Percentiles rank a stretch among this genome's conserved stretches.
phyloP scores from a whole-genome alignment of 352 stramenopile genomes.

The Pythium pyrilobum region DNA sequence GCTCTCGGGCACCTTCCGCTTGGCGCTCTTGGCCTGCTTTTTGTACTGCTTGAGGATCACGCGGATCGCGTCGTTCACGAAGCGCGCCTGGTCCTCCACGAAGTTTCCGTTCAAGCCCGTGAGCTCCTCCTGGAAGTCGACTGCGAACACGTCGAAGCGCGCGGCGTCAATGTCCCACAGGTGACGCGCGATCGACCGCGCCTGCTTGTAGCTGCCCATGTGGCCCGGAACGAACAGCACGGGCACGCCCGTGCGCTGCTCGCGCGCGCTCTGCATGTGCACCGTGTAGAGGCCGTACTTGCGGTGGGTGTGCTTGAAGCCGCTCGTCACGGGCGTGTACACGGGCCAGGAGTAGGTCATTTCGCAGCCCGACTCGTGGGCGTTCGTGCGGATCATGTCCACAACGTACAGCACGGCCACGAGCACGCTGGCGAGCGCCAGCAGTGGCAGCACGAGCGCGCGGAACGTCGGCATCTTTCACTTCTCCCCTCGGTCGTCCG shows the following conservation, averaged over 20 bases:
- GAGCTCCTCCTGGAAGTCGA: constrained; percentile 76
- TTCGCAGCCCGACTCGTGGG: constrained; percentile 42
- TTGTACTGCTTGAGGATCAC: constrained; percentile 73
- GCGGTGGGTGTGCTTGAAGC: constrained; percentile 32
- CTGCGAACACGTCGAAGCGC: constrained; percentile 75
- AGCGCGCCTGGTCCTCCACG: constrained; percentile 63
- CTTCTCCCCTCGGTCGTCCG: not conserved
- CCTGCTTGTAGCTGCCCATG: constrained; percentile 83
- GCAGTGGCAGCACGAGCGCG: constrained; percentile 39
- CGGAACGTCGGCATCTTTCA: constrained; percentile 11
- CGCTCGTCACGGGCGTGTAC: constrained; percentile 48
- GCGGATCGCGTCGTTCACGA: constrained; percentile 67
- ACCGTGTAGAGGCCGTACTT: constrained; percentile 70
- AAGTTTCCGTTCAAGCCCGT: constrained; percentile 65
- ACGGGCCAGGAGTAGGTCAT: constrained; percentile 87
- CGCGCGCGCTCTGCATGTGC: constrained; percentile 53
- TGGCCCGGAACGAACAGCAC: constrained; percentile 83
- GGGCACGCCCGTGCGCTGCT: constrained; percentile 51
- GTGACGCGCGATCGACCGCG: constrained; percentile 68
- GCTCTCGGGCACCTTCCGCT: constrained; percentile 30
- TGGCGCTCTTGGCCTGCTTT: constrained; percentile 30
- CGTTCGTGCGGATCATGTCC: constrained; percentile 34
- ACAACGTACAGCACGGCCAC: constrained; percentile 30
- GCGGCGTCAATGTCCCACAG: constrained; percentile 47
- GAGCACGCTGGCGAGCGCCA: constrained; percentile 36